These are phyloP conservation scores for Malus hybrid DNA, from an alignment of 331 rosid species.

Conservation along the genomic window DNA sequence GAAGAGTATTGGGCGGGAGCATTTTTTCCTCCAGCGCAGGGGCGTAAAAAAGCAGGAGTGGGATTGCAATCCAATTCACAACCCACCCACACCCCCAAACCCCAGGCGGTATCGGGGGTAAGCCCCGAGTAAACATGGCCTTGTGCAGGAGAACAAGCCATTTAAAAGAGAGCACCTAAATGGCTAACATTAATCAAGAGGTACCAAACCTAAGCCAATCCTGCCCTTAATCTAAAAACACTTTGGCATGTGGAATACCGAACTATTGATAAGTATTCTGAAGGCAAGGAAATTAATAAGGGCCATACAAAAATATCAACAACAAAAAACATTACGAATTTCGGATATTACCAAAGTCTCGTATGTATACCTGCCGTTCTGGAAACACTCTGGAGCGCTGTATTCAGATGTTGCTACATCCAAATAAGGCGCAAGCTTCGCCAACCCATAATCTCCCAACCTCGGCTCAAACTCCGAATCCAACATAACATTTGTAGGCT, in stretches of 20 bases:
- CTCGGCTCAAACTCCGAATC: slow-evolving; percentile 84
- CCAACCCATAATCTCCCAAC: slow-evolving; percentile 76
- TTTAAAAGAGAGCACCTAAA: background rate
- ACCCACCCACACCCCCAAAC: background rate
- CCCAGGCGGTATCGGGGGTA: background rate
- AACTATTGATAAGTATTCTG: no score
- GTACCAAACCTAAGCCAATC: background rate
- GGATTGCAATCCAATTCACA: background rate
- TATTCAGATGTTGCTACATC: slow-evolving; percentile 46
- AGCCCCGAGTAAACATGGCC: background rate
- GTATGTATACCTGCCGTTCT: slow-evolving; percentile 52
- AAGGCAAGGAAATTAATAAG: no score
- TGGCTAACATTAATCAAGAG: background rate
- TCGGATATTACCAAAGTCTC: background rate
- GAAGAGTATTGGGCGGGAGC: background rate
- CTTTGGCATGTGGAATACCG: no score
- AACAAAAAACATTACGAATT: background rate
- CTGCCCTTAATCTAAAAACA: background rate
- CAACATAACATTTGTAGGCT: slow-evolving; percentile 84
- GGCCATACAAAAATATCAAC: no score
- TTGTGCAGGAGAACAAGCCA: background rate
- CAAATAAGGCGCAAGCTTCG: slow-evolving; percentile 53
- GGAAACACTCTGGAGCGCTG: slow-evolving; percentile 71
- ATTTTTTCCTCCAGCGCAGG: background rate
- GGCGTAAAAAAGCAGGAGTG: background rate